A percentile compares a stretch with the other conserved stretches of the same genome.
Conservation (phyloP, 169 alveolate species). For the Cryptosporidium tyzzeri region DNA sequence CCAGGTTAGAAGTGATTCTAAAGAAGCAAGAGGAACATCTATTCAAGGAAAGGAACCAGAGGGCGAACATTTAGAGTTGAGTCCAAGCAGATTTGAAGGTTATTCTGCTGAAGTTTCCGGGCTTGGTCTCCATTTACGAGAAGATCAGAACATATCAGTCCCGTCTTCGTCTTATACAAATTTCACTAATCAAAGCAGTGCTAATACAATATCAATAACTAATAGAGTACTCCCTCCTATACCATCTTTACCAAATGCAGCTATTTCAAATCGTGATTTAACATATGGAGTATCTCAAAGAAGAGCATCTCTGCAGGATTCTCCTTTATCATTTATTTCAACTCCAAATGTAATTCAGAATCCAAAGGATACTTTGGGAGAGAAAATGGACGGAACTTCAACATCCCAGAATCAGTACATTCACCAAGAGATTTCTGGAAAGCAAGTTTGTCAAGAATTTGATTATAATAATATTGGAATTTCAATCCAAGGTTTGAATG, state of each 20-base stretch:
- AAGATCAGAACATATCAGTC: neutral
- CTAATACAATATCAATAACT: neutral
- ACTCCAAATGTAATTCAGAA: slow-evolving; percentile 15
- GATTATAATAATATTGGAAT: neutral
- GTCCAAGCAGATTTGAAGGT: slow-evolving; percentile 4
- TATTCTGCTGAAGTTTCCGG: slow-evolving; percentile 2
- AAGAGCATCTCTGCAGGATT: neutral
- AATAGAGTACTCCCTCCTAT: slow-evolving; percentile 22
- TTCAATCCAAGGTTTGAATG: neutral
- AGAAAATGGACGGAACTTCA: neutral
- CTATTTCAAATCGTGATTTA: neutral
- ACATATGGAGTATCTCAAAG: neutral
- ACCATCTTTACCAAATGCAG: slow-evolving; percentile 45
- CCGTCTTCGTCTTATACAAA: slow-evolving; percentile 16
- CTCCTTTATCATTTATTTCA: slow-evolving; percentile 22
- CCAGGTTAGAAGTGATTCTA: neutral
- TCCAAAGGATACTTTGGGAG: neutral
- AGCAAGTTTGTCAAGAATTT: neutral
- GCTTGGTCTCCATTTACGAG: neutral
- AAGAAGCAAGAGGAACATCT: neutral
- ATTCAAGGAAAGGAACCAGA: neutral
- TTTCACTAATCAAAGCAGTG: neutral
- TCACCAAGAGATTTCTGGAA: neutral
- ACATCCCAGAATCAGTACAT: neutral
- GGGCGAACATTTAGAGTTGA: neutral